A percentile compares a stretch with the other conserved stretches of the same genome.
These are phyloP conservation scores for Sanghuangporus baumii DNA, from an alignment of 1,284 basidiomycete genomes.

Conservation along the genomic window DNA sequence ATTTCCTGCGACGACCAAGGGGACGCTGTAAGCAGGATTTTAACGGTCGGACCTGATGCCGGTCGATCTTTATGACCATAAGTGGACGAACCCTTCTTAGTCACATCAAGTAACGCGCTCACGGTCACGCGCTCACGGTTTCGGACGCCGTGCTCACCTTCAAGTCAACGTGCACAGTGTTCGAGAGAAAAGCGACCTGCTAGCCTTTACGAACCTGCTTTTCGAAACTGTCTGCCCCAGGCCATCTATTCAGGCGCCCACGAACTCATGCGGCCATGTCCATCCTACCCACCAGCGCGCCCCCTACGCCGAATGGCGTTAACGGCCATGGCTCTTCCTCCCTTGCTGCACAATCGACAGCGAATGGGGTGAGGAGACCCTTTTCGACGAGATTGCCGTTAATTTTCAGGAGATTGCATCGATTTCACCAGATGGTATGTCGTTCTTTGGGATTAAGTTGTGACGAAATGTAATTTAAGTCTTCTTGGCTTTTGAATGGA, in stretches of 20 bases:
- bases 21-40: no score
- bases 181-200: no score
- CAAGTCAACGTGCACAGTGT: no score
- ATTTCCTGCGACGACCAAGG: no score
- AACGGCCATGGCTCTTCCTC: slow-evolving; percentile 31
- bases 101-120: neutral
- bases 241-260: slow-evolving; percentile 34
- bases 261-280: slow-evolving; percentile 45
- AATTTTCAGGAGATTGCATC: slow-evolving; percentile 70
- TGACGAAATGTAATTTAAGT: neutral
- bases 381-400: slow-evolving; percentile 60
- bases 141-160: no score
- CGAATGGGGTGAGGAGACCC: slow-evolving; percentile 17
- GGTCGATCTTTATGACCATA: no score
- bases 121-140: neutral
- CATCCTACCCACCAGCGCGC: slow-evolving; percentile 46
- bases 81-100: neutral
- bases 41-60: no score
- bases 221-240: slow-evolving; percentile 29
- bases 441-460: neutral
- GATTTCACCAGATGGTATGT: slow-evolving; percentile 82
- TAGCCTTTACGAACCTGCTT: no score
- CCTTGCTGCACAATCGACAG: neutral
- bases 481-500: slow-evolving; percentile 9
- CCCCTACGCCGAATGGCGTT: slow-evolving; percentile 30